Base-by-base conservation (phyloP, 2,329 filamentous ascomycete genomes). In the Colletotrichum tamarilloi region DNA sequence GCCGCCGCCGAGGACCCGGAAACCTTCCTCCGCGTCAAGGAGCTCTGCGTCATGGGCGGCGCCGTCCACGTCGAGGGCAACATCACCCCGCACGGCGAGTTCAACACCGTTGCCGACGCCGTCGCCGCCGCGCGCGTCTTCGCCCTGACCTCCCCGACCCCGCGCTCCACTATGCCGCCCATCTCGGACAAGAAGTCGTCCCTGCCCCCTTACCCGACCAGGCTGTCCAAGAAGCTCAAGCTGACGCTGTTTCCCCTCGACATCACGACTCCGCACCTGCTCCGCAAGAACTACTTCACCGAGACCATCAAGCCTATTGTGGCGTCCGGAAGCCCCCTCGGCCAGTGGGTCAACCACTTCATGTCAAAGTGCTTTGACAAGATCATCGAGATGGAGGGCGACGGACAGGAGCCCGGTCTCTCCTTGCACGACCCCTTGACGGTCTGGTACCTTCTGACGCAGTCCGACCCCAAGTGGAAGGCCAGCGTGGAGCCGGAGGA, bases 21-120 rank as follows among this genome's bases (percentile, higher is more conserved):
- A 82, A 92, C 95, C 0, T 98, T 99, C 82, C 87, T 99, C 68
- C 91, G 92, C 56, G 94, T 92, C 62, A 97, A 97, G 82, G 95
- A 98, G 82, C 89, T 99, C 3, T 92, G 98, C 4, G 94, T 98
- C 59, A 99, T 99, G 97, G 97, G 96, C 72, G 97, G 97, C 73
- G 92, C 94, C 28, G 89, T 99, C 67, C 88, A 93, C 72, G 85
- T 91, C 57, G 89, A 92, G 63, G 97, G 97, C 77, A 99, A 99
- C 82, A 91, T 94, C 79, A 92, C 91, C 58, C 96, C 97, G 1
- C 90, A 93, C 14, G 95, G 94, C 75, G 97, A 99, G 82, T 99
- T 99, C 89, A 99, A 99, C 86, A 93, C 93, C 70, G 97, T 95
- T 79, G 95, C 97, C 71, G 97, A 99, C 81, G 88, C 93, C 24